These are phyloP conservation scores for Coemansia sp. DNA, from an alignment of 371 early-diverging fungal genomes.

Conservation along the genomic window DNA sequence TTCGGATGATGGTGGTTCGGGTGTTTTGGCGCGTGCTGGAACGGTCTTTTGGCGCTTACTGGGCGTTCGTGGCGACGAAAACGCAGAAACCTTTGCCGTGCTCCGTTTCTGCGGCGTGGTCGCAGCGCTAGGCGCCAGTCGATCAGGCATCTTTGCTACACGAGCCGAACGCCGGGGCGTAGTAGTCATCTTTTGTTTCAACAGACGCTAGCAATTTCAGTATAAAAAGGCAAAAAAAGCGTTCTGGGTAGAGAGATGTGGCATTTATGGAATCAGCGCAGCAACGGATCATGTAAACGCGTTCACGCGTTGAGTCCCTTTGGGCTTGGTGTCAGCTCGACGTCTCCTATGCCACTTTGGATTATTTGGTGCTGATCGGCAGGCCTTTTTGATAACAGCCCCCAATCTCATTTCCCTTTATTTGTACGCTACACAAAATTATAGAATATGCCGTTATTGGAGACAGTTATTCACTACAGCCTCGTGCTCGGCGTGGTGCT, in stretches of 20 bases:
- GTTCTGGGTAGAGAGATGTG: background rate
- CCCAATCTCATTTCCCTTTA: background rate
- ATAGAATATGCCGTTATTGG: conserved; percentile 19
- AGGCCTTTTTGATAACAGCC: background rate
- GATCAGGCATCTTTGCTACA: conserved; percentile 30
- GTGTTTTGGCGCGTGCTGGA: background rate
- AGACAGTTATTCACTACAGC: conserved; percentile 17
- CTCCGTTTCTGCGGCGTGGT: conserved; percentile 40
- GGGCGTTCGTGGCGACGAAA: conserved; percentile 16
- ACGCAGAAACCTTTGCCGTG: conserved; percentile 12
- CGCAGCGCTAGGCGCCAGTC: conserved; percentile 17
- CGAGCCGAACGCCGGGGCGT: conserved; percentile 42
- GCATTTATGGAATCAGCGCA: background rate
- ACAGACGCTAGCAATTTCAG: background rate
- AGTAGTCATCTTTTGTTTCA: conserved; percentile 23
- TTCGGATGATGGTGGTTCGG: background rate
- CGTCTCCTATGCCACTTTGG: background rate
- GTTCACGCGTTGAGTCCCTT: background rate
- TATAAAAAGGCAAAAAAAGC: background rate
- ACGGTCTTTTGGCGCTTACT: conserved; percentile 31
- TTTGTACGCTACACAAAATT: background rate
- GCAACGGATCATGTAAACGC: background rate
- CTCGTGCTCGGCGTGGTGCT: conserved; percentile 19
- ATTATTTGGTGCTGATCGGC: background rate
- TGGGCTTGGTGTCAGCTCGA: background rate